Percentiles rank a stretch among this genome's conserved stretches.
phyloP scores from a whole-genome alignment of 176 grass and related monocot species.

The Zoysia pacifica region DNA sequence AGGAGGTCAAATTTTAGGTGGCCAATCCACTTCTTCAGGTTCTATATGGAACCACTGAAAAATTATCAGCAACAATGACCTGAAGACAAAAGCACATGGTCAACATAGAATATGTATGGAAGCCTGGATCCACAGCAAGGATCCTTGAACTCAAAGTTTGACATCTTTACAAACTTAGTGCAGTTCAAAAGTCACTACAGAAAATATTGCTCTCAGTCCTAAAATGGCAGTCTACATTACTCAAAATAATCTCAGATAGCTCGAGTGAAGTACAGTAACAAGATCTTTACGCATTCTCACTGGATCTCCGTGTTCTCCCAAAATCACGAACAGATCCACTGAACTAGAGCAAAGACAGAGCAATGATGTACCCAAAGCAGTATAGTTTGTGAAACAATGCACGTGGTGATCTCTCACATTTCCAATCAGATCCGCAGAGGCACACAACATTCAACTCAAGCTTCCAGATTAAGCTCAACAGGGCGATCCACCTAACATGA shows the following conservation, averaged over 20 bases:
- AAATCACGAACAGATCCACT: constrained; percentile 26
- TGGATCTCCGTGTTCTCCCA: constrained; percentile 33
- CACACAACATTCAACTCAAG: background rate
- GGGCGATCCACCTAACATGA: constrained; percentile 3
- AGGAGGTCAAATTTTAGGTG: constrained; percentile 99
- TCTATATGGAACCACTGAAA: constrained; percentile 98
- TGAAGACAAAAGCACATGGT: constrained; percentile 33
- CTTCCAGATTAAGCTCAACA: constrained; percentile 30
- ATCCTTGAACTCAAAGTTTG: background rate
- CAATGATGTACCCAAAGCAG: background rate
- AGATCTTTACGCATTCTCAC: constrained; percentile 38
- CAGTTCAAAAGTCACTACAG: background rate
- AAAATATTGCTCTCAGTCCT: background rate
- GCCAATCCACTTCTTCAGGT: constrained; percentile 97
- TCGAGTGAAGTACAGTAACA: background rate
- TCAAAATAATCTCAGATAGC: background rate
- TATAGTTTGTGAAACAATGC: background rate
- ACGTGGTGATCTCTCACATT: constrained; percentile 1
- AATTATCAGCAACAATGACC: constrained; percentile 98
- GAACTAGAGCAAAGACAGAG: background rate
- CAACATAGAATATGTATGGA: background rate
- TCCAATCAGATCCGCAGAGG: background rate
- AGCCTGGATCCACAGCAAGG: constrained; percentile 14
- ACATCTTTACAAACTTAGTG: background rate
- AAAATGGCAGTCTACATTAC: background rate